A percentile compares a stretch with the other conserved stretches of the same genome.
Evolutionary conservation across 495 filamentous ascomycete species (phyloP).

Genomic region (Lepraria neglecta): DNA sequence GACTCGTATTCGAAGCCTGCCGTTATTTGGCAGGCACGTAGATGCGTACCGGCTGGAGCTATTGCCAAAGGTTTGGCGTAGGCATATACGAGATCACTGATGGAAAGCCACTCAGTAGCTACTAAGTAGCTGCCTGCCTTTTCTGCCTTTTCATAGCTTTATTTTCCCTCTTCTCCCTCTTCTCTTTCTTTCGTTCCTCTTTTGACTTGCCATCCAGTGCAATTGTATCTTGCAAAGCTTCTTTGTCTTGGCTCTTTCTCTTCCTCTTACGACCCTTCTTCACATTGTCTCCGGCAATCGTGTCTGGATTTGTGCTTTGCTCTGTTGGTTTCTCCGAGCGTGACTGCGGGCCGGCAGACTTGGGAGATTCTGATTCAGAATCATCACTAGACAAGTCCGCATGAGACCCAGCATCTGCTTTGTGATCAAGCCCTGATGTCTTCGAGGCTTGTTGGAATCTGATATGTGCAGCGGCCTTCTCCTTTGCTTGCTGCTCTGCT

Average conservation of each 20-base stretch:
- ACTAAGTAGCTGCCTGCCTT: neutral
- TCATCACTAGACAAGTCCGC: slow-evolving; percentile 2
- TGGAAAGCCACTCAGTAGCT: neutral
- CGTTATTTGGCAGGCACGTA: no score
- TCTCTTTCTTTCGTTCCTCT: neutral
- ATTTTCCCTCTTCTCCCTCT: neutral
- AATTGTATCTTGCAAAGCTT: neutral
- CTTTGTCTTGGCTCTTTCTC: neutral
- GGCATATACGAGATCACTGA: no score
- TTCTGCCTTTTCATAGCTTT: slow-evolving; percentile 1
- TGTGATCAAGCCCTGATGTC: slow-evolving; percentile 29
- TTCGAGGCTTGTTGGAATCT: slow-evolving; percentile 40
- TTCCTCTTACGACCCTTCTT: neutral
- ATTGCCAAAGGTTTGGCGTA: no score
- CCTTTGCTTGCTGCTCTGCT: slow-evolving; percentile 48
- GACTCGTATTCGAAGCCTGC: no score
- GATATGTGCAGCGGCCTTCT: slow-evolving; percentile 45
- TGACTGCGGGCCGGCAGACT: neutral
- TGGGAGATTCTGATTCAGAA: neutral
- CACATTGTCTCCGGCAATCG: neutral
- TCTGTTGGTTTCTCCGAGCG: neutral
- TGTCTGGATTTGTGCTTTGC: neutral
- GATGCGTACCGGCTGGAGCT: no score
- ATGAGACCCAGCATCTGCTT: neutral
- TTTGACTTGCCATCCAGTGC: neutral